These are phyloP conservation scores for Zymoseptoria tritici DNA, from an alignment of 2,329 filamentous ascomycete genomes.

Conservation along the genomic window DNA sequence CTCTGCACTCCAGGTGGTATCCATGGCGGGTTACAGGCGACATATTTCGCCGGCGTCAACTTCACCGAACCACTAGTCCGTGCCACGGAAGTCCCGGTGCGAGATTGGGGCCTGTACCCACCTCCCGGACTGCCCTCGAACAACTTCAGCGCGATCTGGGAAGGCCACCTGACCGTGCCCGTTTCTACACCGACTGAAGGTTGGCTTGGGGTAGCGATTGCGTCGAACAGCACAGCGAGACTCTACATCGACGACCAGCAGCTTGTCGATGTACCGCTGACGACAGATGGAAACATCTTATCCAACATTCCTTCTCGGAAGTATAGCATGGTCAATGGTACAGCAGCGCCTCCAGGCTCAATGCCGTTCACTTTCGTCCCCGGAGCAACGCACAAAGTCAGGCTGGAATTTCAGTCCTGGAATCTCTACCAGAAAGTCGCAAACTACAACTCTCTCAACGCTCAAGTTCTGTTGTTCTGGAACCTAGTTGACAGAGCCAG, in stretches of 20 bases:
- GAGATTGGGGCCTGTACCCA: conserved; percentile 13
- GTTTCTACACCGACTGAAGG: conserved; percentile 8
- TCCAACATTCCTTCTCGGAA: conserved; percentile 10
- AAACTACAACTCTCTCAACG: conserved; percentile 12
- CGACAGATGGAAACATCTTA: conserved; percentile 12
- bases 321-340: conserved; percentile 9
- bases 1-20: conserved; percentile 10
- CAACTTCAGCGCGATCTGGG: conserved; percentile 15
- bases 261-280: conserved; percentile 11
- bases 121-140: conserved; percentile 12
- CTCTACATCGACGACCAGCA: conserved; percentile 9
- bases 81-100: conserved; percentile 6
- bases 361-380: conserved; percentile 8
- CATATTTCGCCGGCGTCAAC: conserved; percentile 11
- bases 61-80: conserved; percentile 8
- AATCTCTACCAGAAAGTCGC: conserved; percentile 14
- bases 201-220: conserved; percentile 12
- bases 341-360: conserved; percentile 11
- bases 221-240: conserved; percentile 12
- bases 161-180: conserved; percentile 11
- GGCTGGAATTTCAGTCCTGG: conserved; percentile 12
- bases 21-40: conserved; percentile 7
- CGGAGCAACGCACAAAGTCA: conserved; percentile 9
- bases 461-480: conserved; percentile 13
- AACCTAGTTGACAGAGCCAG: conserved; percentile 9